Evolutionary conservation across 1,284 basidiomycete genomes (phyloP).

Genomic region (Melampsora abietis-canadensis): DNA sequence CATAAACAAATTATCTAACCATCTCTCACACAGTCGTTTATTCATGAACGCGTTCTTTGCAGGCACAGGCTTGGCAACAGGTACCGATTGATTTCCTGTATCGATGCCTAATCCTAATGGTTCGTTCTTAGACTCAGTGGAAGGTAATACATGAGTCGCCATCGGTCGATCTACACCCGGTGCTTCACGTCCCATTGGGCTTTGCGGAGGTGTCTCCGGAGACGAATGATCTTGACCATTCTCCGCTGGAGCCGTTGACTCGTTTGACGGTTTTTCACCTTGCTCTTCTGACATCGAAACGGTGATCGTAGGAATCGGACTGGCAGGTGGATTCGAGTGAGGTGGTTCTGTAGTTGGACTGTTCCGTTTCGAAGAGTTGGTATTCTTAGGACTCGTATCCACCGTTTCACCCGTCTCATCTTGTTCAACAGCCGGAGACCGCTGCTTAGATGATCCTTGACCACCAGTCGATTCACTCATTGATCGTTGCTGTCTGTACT

Average conservation of each 20-base stretch:
- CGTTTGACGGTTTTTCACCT: background rate
- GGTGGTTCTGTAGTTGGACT: background rate
- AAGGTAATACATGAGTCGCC: slow-evolving; percentile 25
- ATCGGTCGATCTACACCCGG: slow-evolving; percentile 31
- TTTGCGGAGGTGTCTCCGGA: slow-evolving; percentile 12
- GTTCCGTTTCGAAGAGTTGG: background rate
- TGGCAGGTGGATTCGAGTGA: slow-evolving; percentile 11
- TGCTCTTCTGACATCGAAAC: slow-evolving; percentile 34
- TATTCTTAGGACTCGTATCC: background rate
- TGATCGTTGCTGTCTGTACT: slow-evolving; percentile 70
- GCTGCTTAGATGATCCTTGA: slow-evolving; percentile 59
- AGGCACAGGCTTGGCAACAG: slow-evolving; percentile 44
- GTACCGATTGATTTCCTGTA: slow-evolving; percentile 44
- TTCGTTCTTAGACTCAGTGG: slow-evolving; percentile 14
- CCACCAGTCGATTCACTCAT: slow-evolving; percentile 58
- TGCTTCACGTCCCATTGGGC: slow-evolving; percentile 23
- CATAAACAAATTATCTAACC: slow-evolving; percentile 98
- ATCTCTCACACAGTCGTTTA: slow-evolving; percentile 92
- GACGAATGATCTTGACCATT: background rate
- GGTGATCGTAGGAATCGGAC: slow-evolving; percentile 40
- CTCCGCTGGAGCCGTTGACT: background rate
- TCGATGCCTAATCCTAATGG: slow-evolving; percentile 11
- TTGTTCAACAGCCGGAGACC: slow-evolving; percentile 44
- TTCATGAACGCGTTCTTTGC: slow-evolving; percentile 78
- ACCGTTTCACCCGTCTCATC: slow-evolving; percentile 56